Conservation (phyloP, 495 filamentous ascomycete species). For the Lepidopterella palustris region DNA sequence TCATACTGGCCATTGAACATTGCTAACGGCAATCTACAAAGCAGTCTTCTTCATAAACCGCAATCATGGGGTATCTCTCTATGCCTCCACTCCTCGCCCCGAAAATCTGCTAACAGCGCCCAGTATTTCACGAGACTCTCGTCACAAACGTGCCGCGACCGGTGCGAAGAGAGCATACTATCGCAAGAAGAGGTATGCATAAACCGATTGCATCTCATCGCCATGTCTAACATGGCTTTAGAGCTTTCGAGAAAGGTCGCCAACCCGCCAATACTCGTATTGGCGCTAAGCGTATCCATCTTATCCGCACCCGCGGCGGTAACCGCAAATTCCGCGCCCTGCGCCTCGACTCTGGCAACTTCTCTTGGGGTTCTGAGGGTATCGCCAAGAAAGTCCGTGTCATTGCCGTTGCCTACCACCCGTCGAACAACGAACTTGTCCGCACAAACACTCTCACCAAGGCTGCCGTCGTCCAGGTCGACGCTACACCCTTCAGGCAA, state of each 20-base stretch:
- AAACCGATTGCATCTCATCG: slow-evolving; percentile 36
- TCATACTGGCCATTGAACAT: not conserved
- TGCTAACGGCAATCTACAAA: slow-evolving; percentile 15
- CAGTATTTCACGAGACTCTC: slow-evolving; percentile 94
- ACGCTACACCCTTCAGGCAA: slow-evolving; percentile 97
- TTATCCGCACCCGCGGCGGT: slow-evolving; percentile 96
- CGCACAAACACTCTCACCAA: slow-evolving; percentile 99
- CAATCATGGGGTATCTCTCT: slow-evolving; percentile 68
- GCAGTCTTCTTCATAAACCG: slow-evolving; percentile 52
- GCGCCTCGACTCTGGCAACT: slow-evolving; percentile 98
- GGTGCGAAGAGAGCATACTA: slow-evolving; percentile 95
- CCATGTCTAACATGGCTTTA: slow-evolving; percentile 39
- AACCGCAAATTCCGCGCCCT: slow-evolving; percentile 99
- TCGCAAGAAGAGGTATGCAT: slow-evolving; percentile 73
- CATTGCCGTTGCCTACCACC: slow-evolving; percentile 95
- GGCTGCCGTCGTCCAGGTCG: slow-evolving; percentile 95
- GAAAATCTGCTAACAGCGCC: slow-evolving; percentile 22
- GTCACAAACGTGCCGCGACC: slow-evolving; percentile 97
- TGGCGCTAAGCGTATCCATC: slow-evolving; percentile 95
- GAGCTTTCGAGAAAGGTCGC: slow-evolving; percentile 99
- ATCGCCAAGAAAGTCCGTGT: slow-evolving; percentile 97
- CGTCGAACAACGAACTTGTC: slow-evolving; percentile 99
- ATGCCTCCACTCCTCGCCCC: not conserved
- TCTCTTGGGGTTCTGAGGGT: slow-evolving; percentile 97
- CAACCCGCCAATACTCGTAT: slow-evolving; percentile 99